Evolutionary conservation across 148 eudicot species (phyloP), one percentile per base, ranked within the genome.

Genomic region (Cornus suecica): DNA sequence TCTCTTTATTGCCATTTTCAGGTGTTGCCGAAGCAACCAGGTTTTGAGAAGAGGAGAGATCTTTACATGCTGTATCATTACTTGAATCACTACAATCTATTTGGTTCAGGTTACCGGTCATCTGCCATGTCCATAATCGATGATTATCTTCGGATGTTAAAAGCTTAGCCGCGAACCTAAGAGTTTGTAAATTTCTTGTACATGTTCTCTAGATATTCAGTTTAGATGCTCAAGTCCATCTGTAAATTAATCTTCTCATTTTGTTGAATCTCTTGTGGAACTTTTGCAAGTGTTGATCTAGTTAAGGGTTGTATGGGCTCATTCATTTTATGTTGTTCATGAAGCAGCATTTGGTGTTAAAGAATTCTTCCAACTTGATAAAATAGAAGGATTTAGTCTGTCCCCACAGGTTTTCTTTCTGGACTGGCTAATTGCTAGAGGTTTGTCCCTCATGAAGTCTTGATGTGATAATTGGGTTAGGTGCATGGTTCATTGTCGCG

Each of bases 21-120:
- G 99, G 93, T 95, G 87, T 90, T 93, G 94, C 99, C 97, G 23
- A 87, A 89, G 77, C 97, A 92, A 82, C 87, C 93, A 27, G 99
- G 97, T 56, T 95, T 88, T 66, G 99, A 92, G 88, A 81, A 85
- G 80, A 87, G 99, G 84, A 82, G 87, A 77, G 97, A 96, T 78
- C 84, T 96, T 0, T 96, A 96, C 72, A 68, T 88, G 92, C 77
- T 96, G 73, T 96, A 96, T 77, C 99, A 96, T 77, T 96, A 96
- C 88, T 84, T 96, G 81, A 96, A 96, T 82, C 99, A 96, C 79
- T 96, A 96, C 82, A 96, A 96, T 72, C 88, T 96, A 60, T 96
- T 96, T 24, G 99, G 99, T 34, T 91, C 98, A 22, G 90, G 99
- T 68, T 96, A 96, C 81, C 90, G 98, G 37, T 88, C 97, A n/a